A percentile compares a stretch with the other conserved stretches of the same genome.
These are phyloP conservation scores for Coemansia sp. DNA, from an alignment of 192 early-diverging fungal species.

Conservation along the genomic window DNA sequence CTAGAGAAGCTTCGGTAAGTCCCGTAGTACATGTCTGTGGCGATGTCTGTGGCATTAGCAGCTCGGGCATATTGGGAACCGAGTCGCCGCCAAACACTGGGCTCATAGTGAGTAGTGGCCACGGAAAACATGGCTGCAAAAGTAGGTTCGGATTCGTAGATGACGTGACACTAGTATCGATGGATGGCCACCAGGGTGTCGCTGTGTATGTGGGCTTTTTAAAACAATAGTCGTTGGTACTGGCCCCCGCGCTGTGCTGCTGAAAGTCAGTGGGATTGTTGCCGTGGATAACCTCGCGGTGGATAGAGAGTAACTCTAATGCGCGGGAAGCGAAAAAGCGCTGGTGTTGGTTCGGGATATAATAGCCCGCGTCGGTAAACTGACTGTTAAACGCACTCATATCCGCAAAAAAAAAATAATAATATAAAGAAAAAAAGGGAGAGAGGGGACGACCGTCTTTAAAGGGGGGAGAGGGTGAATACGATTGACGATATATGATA, in stretches of 20 bases:
- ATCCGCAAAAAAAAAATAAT: background rate
- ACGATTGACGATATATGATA: background rate
- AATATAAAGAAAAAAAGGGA: background rate
- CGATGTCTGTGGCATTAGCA: conserved; percentile 2
- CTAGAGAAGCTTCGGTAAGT: background rate
- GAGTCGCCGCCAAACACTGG: background rate
- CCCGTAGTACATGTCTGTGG: conserved; percentile 2
- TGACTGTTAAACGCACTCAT: background rate
- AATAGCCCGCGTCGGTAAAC: conserved; percentile 4
- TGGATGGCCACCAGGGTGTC: background rate
- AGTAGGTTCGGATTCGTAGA: conserved; percentile 5
- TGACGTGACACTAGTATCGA: background rate
- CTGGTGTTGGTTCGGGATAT: conserved; percentile 11
- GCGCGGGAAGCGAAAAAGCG: conserved; percentile 32
- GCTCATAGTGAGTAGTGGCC: conserved; percentile 9
- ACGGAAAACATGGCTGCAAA: conserved; percentile 15
- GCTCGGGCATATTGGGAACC: background rate
- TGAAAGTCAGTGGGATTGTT: background rate
- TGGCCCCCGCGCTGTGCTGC: background rate
- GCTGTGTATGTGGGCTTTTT: conserved; percentile 12
- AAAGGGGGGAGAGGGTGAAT: no score
- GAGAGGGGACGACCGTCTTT: no score
- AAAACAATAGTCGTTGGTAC: background rate
- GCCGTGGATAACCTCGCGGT: conserved; percentile 25
- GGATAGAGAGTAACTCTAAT: conserved; percentile 26